Evolutionary conservation across 495 filamentous ascomycete genomes (phyloP).

Genomic region (Zalerion maritima): DNA sequence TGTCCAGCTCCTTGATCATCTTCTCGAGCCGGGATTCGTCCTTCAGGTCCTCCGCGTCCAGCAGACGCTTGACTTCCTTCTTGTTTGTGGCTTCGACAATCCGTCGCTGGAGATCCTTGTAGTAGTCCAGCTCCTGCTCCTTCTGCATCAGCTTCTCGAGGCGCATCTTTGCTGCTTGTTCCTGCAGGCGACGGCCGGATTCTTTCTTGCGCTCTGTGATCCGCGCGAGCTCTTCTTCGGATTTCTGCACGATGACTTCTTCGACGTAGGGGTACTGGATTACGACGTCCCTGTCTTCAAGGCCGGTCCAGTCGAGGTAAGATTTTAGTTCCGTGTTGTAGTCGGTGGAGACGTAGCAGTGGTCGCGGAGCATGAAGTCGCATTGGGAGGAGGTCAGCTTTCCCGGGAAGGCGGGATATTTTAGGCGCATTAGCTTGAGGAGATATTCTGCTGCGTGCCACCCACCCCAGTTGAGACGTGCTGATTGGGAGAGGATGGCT

Average conservation of each 20-base stretch:
- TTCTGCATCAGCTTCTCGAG: conserved; percentile 89
- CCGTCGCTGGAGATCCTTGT: conserved; percentile 59
- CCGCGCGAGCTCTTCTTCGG: conserved; percentile 74
- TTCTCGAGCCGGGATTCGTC: conserved; percentile 73
- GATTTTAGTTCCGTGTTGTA: conserved; percentile 60
- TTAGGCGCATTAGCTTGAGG: conserved; percentile 75
- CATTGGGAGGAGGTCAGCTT: conserved; percentile 74
- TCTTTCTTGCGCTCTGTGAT: conserved; percentile 89
- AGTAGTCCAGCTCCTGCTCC: conserved; percentile 90
- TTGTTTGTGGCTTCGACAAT: conserved; percentile 55
- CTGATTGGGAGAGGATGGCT: conserved; percentile 66
- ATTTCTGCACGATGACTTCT: conserved; percentile 75
- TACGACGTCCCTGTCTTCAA: conserved; percentile 77
- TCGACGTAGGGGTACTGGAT: conserved; percentile 91
- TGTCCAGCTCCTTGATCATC: conserved; percentile 74
- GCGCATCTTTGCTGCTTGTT: conserved; percentile 93
- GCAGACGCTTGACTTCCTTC: conserved; percentile 70
- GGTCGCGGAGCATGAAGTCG: conserved; percentile 72
- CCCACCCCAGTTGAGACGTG: conserved; percentile 88
- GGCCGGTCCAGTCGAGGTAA: conserved; percentile 73
- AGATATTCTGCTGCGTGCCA: conserved; percentile 80
- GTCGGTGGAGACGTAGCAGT: conserved; percentile 76
- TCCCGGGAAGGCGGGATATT: conserved; percentile 75
- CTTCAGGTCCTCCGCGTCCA: conserved; percentile 83
- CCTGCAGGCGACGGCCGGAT: conserved; percentile 78